Evolutionary conservation across 805 yeast species (phyloP).

Genomic region (Lipomyces oligophaga): DNA sequence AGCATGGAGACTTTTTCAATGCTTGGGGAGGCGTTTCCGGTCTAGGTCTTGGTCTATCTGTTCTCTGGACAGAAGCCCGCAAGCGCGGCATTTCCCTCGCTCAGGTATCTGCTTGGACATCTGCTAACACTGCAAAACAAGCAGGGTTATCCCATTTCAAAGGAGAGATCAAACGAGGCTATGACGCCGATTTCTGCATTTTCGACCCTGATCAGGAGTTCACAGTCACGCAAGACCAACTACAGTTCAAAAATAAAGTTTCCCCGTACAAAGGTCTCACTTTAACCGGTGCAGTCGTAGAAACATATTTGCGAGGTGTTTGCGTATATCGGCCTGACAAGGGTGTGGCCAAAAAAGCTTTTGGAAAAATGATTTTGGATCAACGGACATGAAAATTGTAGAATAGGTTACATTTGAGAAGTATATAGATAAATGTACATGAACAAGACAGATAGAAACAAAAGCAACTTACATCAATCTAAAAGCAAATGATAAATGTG

Average conservation of each 20-base stretch:
- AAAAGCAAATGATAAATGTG: neutral
- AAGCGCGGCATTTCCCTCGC: constrained; percentile 48
- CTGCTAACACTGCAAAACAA: constrained; percentile 77
- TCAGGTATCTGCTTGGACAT: constrained; percentile 77
- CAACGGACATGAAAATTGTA: neutral
- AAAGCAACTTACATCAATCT: neutral
- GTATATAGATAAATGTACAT: neutral
- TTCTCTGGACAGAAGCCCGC: constrained; percentile 67
- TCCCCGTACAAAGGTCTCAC: constrained; percentile 78
- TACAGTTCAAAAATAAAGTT: constrained; percentile 75
- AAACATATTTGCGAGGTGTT: constrained; percentile 71
- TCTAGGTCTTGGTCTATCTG: constrained; percentile 84
- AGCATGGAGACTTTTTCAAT: constrained; percentile 77
- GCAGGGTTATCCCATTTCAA: constrained; percentile 70
- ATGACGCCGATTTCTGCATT: constrained; percentile 83
- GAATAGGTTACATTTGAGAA: neutral
- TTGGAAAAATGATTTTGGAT: constrained; percentile 26
- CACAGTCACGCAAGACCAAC: constrained; percentile 50
- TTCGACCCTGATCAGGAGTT: constrained; percentile 56
- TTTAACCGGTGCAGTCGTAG: constrained; percentile 68
- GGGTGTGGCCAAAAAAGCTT: constrained; percentile 23
- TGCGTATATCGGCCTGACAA: constrained; percentile 48
- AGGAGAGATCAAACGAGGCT: constrained; percentile 69
- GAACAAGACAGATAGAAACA: neutral
- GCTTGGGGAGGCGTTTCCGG: constrained; percentile 98